Conservation (phyloP, 192 early-diverging fungal genomes). For the Chytriomyces hyalinus region DNA sequence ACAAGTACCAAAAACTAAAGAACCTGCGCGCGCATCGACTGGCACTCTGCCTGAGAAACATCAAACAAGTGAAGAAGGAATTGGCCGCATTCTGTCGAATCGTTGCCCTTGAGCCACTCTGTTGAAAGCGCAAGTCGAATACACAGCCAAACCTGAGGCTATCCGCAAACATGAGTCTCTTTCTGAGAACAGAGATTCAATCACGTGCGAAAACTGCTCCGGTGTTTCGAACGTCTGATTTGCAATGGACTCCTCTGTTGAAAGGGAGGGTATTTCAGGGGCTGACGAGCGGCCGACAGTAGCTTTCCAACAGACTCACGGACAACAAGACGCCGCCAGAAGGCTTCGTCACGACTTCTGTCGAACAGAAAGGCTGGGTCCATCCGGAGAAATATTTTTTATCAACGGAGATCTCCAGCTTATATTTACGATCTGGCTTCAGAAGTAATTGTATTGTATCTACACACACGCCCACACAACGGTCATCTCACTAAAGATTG, state of each 20-base stretch:
- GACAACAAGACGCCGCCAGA: slow-evolving; percentile 26
- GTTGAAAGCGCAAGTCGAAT: background rate
- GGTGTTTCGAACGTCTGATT: background rate
- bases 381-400: background rate
- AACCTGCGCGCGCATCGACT: slow-evolving; percentile 15
- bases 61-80: slow-evolving; percentile 21
- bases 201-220: background rate
- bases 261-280: background rate
- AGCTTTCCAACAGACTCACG: slow-evolving; percentile 16
- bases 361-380: background rate
- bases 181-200: slow-evolving; percentile 15
- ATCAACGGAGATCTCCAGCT: background rate
- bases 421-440: background rate
- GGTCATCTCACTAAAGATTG: background rate
- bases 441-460: background rate
- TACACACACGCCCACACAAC: background rate
- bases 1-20: background rate
- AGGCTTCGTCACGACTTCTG: slow-evolving; percentile 22
- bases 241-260: background rate
- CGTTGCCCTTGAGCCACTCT: no score
- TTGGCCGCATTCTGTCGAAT: slow-evolving; percentile 17
- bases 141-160: slow-evolving; percentile 14
- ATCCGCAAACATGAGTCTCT: slow-evolving; percentile 21
- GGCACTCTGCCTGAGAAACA: slow-evolving; percentile 26
- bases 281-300: background rate